These are phyloP conservation scores for Fomitopsis betulina DNA, from an alignment of 1,284 basidiomycete species.

Conservation along the genomic window DNA sequence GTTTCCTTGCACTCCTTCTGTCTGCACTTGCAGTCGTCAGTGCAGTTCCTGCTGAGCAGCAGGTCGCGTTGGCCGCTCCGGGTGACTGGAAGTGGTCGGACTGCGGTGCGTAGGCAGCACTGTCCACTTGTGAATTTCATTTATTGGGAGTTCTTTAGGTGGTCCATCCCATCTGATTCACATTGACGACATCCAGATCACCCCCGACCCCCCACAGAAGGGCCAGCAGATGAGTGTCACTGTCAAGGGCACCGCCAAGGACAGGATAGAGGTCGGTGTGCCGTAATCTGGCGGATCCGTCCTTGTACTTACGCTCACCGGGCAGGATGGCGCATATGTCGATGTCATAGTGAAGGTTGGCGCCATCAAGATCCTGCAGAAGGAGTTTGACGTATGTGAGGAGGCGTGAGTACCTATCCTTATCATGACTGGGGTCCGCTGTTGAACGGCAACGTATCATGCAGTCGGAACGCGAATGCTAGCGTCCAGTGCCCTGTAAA, in stretches of 20 bases:
- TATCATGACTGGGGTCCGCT: not conserved
- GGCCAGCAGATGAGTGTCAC: constrained; percentile 81
- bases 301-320: not conserved
- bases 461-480: constrained; percentile 67
- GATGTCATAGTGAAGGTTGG: constrained; percentile 89
- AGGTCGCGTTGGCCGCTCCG: constrained; percentile 18
- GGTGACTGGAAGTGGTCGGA: constrained; percentile 44
- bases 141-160: constrained; percentile 33
- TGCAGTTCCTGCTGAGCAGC: constrained; percentile 32
- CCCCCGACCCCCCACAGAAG: constrained; percentile 80
- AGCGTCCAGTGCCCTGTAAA: constrained; percentile 78
- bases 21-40: constrained; percentile 28
- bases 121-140: not conserved
- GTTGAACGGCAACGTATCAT: constrained; percentile 5
- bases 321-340: constrained; percentile 89
- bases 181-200: constrained; percentile 63
- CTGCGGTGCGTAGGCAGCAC: constrained; percentile 48
- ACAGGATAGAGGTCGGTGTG: constrained; percentile 59
- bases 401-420: constrained; percentile 71
- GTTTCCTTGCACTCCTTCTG: constrained; percentile 34
- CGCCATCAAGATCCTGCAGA: constrained; percentile 77
- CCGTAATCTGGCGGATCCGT: not conserved
- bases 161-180: constrained; percentile 42
- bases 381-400: constrained; percentile 83
- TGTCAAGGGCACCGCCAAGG: constrained; percentile 57